A percentile compares a stretch with the other conserved stretches of the same genome.
Evolutionary conservation across 2,329 filamentous ascomycete genomes (phyloP).

Genomic region (Septoria petroselini): DNA sequence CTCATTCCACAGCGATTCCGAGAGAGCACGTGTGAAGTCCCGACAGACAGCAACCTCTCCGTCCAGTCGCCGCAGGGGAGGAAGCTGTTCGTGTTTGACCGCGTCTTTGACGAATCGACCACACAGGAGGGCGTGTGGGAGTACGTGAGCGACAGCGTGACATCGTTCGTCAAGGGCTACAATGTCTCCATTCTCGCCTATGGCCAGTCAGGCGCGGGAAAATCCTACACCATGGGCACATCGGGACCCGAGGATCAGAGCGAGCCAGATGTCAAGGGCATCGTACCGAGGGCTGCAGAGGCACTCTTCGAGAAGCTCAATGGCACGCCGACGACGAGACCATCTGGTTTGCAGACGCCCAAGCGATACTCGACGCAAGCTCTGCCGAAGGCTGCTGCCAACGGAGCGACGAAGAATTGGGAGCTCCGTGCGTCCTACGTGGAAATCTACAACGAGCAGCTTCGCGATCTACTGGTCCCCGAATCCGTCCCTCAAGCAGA

Average conservation of each 20-base stretch:
- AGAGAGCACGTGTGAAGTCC: constrained; percentile 85
- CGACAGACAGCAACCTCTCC: constrained; percentile 75
- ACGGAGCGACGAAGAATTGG: constrained; percentile 69
- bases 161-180: constrained; percentile 89
- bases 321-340: constrained; percentile 53
- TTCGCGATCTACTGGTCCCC: constrained; percentile 82
- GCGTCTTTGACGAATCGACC: constrained; percentile 81
- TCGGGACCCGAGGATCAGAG: constrained; percentile 69
- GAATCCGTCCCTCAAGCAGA: constrained; percentile 68
- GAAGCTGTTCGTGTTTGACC: constrained; percentile 95
- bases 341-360: constrained; percentile 74
- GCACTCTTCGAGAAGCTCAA: constrained; percentile 83
- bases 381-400: constrained; percentile 43
- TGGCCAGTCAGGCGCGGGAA: constrained; percentile 94
- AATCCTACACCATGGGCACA: constrained; percentile 98
- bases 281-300: constrained; percentile 87
- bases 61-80: constrained; percentile 90
- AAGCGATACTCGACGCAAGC: constrained; percentile 68
- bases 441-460: constrained; percentile 94
- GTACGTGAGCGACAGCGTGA: constrained; percentile 85
- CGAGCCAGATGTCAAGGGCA: constrained; percentile 57
- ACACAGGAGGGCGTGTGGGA: constrained; percentile 90
- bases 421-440: constrained; percentile 74
- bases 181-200: constrained; percentile 98
- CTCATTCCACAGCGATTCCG: constrained; percentile 95